A percentile compares a stretch with the other conserved stretches of the same genome.
Conservation (phyloP, 768 basidiomycete species). For the Dendrothele bispora region DNA sequence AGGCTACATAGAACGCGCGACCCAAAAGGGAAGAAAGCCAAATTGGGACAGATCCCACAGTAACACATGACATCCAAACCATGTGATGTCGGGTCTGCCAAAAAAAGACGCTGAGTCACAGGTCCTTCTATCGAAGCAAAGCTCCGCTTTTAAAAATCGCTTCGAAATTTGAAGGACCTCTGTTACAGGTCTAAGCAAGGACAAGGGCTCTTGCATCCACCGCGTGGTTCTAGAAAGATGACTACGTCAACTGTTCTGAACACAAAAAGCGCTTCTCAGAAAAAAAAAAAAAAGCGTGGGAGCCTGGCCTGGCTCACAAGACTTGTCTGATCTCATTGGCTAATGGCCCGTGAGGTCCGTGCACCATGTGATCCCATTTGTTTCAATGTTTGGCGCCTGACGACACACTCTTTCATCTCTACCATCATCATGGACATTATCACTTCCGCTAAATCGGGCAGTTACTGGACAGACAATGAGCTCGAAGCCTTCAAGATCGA, state of each 20-base stretch:
- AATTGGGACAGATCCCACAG: no score
- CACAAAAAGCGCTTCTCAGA: neutral
- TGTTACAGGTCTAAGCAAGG: neutral
- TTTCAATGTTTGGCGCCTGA: no score
- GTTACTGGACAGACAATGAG: conserved; percentile 20
- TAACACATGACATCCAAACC: no score
- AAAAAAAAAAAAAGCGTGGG: neutral
- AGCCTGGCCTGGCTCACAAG: neutral
- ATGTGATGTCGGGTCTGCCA: neutral
- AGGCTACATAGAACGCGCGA: no score
- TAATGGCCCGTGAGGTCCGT: neutral
- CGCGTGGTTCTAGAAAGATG: neutral
- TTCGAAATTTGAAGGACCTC: neutral
- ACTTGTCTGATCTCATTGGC: neutral
- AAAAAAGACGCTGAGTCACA: neutral
- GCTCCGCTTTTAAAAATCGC: neutral
- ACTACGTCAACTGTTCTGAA: neutral
- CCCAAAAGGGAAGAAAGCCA: no score
- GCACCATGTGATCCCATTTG: no score
- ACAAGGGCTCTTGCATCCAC: neutral
- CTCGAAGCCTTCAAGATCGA: conserved; percentile 25
- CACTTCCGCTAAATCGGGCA: conserved; percentile 21
- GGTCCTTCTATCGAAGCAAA: neutral
- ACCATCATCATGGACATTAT: neutral
- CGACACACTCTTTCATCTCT: neutral